Evolutionary conservation across 2,329 filamentous ascomycete genomes (phyloP), one percentile per base, ranked within the genome.

Genomic region (Colletotrichum limetticola): DNA sequence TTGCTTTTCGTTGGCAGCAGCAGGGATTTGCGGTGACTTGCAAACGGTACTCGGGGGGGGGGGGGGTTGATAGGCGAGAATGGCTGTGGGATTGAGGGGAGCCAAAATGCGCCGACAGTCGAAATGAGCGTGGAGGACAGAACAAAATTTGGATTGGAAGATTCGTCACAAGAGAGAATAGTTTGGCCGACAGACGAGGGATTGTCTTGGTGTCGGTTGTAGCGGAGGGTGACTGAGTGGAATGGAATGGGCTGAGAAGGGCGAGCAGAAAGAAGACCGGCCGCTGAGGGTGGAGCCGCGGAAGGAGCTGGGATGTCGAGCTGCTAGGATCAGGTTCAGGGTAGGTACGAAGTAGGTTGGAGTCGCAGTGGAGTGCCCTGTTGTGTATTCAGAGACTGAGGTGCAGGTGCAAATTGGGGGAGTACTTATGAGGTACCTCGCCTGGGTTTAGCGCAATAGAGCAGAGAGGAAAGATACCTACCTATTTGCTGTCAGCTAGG

Each of bases 261-360:
- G 71, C 67, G 70, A 71, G 71, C 55, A 73, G 61, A 73, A 70
- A 52, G 66, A 71, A 73, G 71, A 62, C 56, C 56, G 56, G 63
- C 56, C 35, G 55, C 66, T 60, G 70, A 37, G 26, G 56, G 70
- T 72, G 70, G 66, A 72, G 55, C 53, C 66, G 66, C 60, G 70
- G 70, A 66, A 73, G 67, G 71, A 73, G 71, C 71, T 73, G 71
- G 71, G 71, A 73, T 72, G 22, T n/a, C 55, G 60, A 56, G 42
- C 66, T 66, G 56, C 49, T 37, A 14, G 22, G 55, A 61, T 61
- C 28, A 66, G 71, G 71, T 66, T 56, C 71, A 70, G 71, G 70
- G 66, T 57, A 56, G 71, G 66, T 52, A n/a, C 37, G 37, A 49
- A 22, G 24, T 56, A 30, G 52, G 35, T 53, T 72, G 69, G 59